phyloP scores from a whole-genome alignment of 2,329 filamentous ascomycete genomes.

The Aspergillus sojae region DNA sequence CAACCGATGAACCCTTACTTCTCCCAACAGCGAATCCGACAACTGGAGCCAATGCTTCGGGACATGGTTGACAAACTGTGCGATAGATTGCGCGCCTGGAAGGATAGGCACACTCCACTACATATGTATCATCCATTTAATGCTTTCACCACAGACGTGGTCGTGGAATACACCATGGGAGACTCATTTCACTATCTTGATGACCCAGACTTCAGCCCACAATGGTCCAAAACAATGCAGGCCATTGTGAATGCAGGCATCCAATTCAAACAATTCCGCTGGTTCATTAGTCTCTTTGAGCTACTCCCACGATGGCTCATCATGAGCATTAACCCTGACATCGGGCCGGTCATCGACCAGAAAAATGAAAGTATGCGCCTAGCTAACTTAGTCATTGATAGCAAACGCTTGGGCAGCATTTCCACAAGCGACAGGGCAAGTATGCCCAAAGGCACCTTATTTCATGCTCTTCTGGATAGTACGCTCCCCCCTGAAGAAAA shows the following conservation, averaged over 20 bases:
- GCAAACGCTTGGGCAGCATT: too few relatives aligned
- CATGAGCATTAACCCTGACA: constrained; percentile 25
- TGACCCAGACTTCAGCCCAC: constrained; percentile 31
- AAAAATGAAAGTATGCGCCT: too few relatives aligned
- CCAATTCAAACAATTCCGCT: constrained; percentile 27
- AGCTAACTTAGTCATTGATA: too few relatives aligned
- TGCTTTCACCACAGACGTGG: constrained; percentile 49
- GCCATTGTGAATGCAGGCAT: constrained; percentile 23
- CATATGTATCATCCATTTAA: constrained; percentile 37
- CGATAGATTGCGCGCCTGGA: constrained; percentile 24
- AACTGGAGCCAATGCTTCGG: constrained; percentile 27
- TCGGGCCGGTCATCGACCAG: constrained; percentile 7
- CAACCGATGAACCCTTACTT: constrained; percentile 41
- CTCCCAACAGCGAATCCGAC: constrained; percentile 31
- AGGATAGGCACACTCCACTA: constrained; percentile 20
- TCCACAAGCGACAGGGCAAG: too few relatives aligned
- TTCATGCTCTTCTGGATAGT: too few relatives aligned
- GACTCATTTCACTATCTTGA: constrained; percentile 35
- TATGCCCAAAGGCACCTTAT: too few relatives aligned
- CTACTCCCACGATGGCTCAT: constrained; percentile 22
- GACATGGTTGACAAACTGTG: constrained; percentile 29
- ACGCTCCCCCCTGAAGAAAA: too few relatives aligned
- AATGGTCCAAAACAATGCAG: constrained; percentile 29
- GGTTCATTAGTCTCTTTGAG: constrained; percentile 22
- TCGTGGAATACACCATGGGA: constrained; percentile 48